Conservation (phyloP, 148 eudicot species). For the Salicornia ramosissima region DNA sequence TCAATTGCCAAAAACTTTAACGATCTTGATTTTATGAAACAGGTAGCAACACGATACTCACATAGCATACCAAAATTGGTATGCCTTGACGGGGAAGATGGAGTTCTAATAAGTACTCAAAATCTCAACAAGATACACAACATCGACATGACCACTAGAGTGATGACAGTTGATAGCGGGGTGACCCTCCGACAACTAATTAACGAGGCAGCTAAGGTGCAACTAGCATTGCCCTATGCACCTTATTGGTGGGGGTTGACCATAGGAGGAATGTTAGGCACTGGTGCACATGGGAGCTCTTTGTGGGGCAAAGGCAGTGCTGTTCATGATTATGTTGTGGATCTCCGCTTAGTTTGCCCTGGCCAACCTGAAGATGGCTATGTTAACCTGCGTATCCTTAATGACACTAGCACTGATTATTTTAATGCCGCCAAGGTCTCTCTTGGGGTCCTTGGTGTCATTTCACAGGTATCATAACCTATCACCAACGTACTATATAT, state of each 20-base stretch:
- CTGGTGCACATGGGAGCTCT: slow-evolving; percentile 82
- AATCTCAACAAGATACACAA: slow-evolving; percentile 33
- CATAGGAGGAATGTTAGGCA: slow-evolving; percentile 60
- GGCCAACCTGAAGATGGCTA: slow-evolving; percentile 37
- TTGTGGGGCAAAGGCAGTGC: slow-evolving; percentile 68
- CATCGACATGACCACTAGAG: slow-evolving; percentile 20
- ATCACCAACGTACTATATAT: too few relatives aligned
- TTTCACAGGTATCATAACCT: slow-evolving; percentile 48
- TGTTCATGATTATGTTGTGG: slow-evolving; percentile 57
- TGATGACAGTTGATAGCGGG: slow-evolving; percentile 53
- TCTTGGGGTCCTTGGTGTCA: slow-evolving; percentile 80
- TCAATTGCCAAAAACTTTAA: too few relatives aligned
- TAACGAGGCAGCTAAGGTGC: slow-evolving; percentile 42
- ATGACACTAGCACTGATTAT: slow-evolving; percentile 31
- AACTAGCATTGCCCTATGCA: slow-evolving; percentile 51
- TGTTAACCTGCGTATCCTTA: slow-evolving; percentile 32
- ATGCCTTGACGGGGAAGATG: slow-evolving; percentile 53
- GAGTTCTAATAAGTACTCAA: slow-evolving; percentile 63
- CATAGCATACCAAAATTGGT: slow-evolving; percentile 66
- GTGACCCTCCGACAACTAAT: slow-evolving; percentile 51
- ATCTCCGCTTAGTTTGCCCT: slow-evolving; percentile 48
- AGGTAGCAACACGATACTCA: slow-evolving; percentile 43
- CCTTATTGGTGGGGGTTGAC: slow-evolving; percentile 87
- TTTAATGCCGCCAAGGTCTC: slow-evolving; percentile 67
- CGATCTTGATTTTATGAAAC: too few relatives aligned